A percentile compares a stretch with the other conserved stretches of the same genome.
phyloP scores from a whole-genome alignment of 768 basidiomycete genomes.

The Mycena haematopus region DNA sequence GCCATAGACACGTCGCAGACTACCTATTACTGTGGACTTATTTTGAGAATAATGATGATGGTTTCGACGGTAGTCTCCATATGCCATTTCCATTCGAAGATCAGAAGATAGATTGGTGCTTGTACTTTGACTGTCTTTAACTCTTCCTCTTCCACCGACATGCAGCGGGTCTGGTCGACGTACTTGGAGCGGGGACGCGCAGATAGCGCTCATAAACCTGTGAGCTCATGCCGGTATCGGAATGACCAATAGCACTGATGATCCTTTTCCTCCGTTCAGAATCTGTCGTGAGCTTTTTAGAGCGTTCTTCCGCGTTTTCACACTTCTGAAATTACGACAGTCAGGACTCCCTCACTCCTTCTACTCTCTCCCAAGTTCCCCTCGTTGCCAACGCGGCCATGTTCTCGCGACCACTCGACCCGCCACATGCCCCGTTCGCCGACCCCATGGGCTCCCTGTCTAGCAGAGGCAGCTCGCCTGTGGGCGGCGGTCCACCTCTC shows the following conservation, averaged over 20 bases:
- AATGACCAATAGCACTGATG: constrained; percentile 32
- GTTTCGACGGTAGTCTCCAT: background rate
- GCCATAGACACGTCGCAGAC: too few relatives aligned
- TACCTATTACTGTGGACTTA: too few relatives aligned
- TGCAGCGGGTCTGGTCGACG: constrained; percentile 52
- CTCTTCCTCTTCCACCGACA: constrained; percentile 26
- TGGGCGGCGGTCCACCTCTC: constrained; percentile 25
- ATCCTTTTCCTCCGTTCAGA: constrained; percentile 20
- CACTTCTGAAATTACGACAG: constrained; percentile 22
- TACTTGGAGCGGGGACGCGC: constrained; percentile 40
- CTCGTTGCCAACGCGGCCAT: constrained; percentile 53
- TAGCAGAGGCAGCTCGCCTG: constrained; percentile 30
- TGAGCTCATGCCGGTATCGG: constrained; percentile 27
- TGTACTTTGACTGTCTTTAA: background rate
- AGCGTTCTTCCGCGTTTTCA: constrained; percentile 5
- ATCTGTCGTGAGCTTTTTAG: constrained; percentile 28
- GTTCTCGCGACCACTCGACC: constrained; percentile 41
- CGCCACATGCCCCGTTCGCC: constrained; percentile 43
- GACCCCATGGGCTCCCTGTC: constrained; percentile 30
- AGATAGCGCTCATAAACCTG: constrained; percentile 23
- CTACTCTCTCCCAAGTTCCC: constrained; percentile 55
- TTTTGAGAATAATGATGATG: background rate
- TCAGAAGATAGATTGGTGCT: constrained; percentile 14
- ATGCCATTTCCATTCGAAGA: constrained; percentile 13
- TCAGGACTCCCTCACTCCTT: constrained; percentile 47